Base-by-base conservation (phyloP, 352 stramenopile genomes). In the Globisporangium nagaii region DNA sequence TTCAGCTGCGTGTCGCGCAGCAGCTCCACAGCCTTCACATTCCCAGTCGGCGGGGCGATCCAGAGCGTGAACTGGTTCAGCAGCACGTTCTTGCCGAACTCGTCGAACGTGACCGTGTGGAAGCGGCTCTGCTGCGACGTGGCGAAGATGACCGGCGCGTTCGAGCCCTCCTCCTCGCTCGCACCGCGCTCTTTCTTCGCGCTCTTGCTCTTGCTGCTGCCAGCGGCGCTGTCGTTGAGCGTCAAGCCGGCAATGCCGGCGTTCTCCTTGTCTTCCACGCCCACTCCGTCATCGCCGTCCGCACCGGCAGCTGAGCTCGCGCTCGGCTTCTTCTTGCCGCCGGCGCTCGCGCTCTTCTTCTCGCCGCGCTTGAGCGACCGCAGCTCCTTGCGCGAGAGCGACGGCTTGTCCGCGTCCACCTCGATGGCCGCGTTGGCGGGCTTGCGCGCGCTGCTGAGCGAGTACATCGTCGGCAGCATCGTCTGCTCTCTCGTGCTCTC, bases 1-100 rank as follows among this genome's bases (percentile, higher is more conserved):
- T 86, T 88, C 9, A 93, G 61, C 48, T 88, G 65, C 19, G 81
- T 86, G 39, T 81, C 68, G 52, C 79, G 68, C 27, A 94, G 66
- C 22, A 91, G 50, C 48, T 88, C 72, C n/a, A 77, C 62, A 3
- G 66, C 59, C 8, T 42, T 20, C n/a, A 34, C 32, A 11, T 57
- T 63, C 3, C 32, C 56, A 2, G 32, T 19, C 0, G 65, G 46
- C 6, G 65, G 53, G 12, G 62, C 63, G 50, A 84, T 71, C 22
- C 59, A 67, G 15, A 84, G 62, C 8, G 66, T 74, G 60, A 83
- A 79, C 42, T 83, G 72, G 58, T 78, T 71, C n/a, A 83, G 65
- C 27, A 75, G 39, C 49, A 83, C 67, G 41, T 83, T 83, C 35
- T 83, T 83, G 28, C 72, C 72, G 22, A 74, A 83, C 59, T 83